Conservation (phyloP, 371 early-diverging fungal genomes). For the Dentiscutata heterogama region DNA sequence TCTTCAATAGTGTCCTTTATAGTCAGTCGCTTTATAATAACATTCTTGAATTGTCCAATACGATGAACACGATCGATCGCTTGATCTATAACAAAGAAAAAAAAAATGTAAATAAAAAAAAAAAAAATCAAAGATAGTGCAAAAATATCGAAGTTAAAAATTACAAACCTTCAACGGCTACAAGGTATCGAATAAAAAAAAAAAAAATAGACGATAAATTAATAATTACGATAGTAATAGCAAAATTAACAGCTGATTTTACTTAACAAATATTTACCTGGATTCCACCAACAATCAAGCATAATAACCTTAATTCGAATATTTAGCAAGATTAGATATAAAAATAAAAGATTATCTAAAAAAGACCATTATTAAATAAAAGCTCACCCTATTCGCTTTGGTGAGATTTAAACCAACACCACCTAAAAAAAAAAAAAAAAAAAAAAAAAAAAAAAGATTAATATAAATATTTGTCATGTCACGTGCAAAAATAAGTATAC, state of each 20-base stretch:
- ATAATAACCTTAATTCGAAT: conserved; percentile 14
- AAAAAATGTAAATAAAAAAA: too few relatives aligned
- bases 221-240: too few relatives aligned
- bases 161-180: neutral
- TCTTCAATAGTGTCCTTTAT: conserved; percentile 71
- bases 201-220: too few relatives aligned
- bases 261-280: conserved; percentile 12
- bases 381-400: conserved; percentile 70
- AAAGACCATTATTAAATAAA: too few relatives aligned
- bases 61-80: conserved; percentile 92
- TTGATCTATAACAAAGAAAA: too few relatives aligned
- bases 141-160: neutral
- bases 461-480: too few relatives aligned
- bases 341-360: too few relatives aligned
- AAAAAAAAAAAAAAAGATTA: too few relatives aligned
- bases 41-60: conserved; percentile 78
- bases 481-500: too few relatives aligned
- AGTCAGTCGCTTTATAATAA: conserved; percentile 67
- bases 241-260: too few relatives aligned
- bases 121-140: neutral
- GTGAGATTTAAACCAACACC: conserved; percentile 94
- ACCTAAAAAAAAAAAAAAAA: too few relatives aligned
- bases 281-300: conserved; percentile 91
- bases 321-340: conserved; percentile 47
- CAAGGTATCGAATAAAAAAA: neutral